Conservation (phyloP, 208 protist species). For the Wallacemonas sp. region DNA sequence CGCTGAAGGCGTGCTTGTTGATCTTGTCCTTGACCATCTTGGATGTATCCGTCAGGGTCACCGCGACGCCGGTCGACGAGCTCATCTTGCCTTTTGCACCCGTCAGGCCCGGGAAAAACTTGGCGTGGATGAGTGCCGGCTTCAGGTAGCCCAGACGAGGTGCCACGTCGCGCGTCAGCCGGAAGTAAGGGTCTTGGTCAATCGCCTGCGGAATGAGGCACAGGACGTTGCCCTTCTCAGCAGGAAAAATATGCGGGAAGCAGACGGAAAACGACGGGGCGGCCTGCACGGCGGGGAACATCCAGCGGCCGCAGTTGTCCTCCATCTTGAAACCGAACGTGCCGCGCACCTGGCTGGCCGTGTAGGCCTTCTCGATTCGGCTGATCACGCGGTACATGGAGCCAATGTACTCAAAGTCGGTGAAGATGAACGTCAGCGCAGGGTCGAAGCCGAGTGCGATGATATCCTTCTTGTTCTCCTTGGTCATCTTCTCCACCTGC, state of each 20-base stretch:
- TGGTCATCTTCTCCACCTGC: constrained; percentile 91
- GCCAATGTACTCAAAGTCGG: constrained; percentile 97
- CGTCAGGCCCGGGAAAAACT: constrained; percentile 99
- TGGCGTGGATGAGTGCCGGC: constrained; percentile 97
- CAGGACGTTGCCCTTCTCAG: constrained; percentile 85
- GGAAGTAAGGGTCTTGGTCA: constrained; percentile 99
- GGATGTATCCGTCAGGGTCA: constrained; percentile 98
- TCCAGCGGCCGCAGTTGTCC: constrained; percentile 96
- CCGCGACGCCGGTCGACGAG: constrained; percentile 88
- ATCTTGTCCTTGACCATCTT: constrained; percentile 95
- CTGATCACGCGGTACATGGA: constrained; percentile 97
- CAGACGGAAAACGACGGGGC: constrained; percentile 96
- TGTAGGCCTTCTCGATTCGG: constrained; percentile 95
- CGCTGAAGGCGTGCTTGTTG: constrained; percentile 98
- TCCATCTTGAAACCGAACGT: constrained; percentile 97
- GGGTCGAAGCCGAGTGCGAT: constrained; percentile 99
- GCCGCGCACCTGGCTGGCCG: constrained; percentile 92
- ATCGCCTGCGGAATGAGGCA: constrained; percentile 99
- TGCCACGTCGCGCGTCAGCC: constrained; percentile 98
- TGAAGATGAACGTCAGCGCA: constrained; percentile 99
- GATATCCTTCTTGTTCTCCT: constrained; percentile 99
- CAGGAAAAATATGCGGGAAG: constrained; percentile 98
- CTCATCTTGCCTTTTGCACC: constrained; percentile 98
- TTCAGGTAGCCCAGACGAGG: constrained; percentile 95
- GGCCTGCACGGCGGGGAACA: constrained; percentile 98